Percentiles rank a stretch among this genome's conserved stretches.
These are phyloP conservation scores for Citrus inodora DNA, from an alignment of 345 rosid genomes.

Conservation along the genomic window DNA sequence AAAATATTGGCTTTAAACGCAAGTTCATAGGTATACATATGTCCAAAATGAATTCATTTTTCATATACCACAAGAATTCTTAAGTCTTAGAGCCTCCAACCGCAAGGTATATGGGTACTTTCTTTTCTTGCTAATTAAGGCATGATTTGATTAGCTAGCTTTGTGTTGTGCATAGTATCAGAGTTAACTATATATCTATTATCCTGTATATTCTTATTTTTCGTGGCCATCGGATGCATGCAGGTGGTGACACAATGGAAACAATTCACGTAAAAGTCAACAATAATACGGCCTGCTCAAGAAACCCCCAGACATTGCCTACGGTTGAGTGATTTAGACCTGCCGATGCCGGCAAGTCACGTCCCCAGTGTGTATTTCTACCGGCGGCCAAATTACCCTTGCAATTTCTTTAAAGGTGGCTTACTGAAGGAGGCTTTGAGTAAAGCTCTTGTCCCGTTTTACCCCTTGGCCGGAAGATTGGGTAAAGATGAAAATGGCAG, in stretches of 20 bases:
- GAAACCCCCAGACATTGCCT: background rate
- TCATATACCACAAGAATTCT: background rate
- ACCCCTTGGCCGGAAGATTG: background rate
- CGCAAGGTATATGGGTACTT: background rate
- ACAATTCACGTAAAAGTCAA: background rate
- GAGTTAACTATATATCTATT: background rate
- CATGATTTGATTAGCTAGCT: no score
- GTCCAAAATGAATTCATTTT: background rate
- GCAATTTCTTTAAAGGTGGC: background rate
- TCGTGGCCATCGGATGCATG: background rate
- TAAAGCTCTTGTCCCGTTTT: background rate
- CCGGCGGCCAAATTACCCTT: background rate
- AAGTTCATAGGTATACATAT: background rate
- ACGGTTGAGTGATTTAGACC: background rate
- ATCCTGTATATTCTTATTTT: background rate
- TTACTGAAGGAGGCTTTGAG: background rate
- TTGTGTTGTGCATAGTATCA: background rate
- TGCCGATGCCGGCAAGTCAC: background rate
- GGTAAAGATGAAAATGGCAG: background rate
- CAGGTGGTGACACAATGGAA: background rate
- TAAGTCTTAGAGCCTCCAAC: background rate
- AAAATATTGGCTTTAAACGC: background rate
- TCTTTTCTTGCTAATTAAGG: background rate
- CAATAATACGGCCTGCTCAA: background rate
- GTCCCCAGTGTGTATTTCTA: background rate